Base-by-base conservation (phyloP, 2,329 filamentous ascomycete species). In the Xylariaceae sp. region DNA sequence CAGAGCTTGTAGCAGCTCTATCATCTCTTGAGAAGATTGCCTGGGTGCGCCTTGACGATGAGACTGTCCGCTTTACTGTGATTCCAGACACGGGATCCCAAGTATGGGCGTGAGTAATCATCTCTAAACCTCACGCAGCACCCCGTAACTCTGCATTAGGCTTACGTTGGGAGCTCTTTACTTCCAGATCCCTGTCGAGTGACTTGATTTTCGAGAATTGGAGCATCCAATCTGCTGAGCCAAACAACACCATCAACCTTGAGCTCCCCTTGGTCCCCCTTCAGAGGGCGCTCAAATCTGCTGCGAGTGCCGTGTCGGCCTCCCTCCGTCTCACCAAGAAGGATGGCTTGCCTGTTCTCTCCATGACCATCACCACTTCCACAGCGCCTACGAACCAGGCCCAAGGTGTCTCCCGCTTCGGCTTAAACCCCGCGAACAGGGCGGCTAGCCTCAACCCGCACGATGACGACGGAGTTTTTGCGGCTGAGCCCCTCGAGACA, bases 61-160 rank as follows among this genome's bases (percentile, higher is more conserved):
- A 89, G 43, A 82, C 83, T 39, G 82, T 90, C 40, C 88, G 89
- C 52, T 95, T 98, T 67, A 97, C 92, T 44, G 86, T 97, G 55
- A 90, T 97, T 46, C 89, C 92, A 1, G 88, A 96, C 59, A 83
- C 86, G 56, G 90, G 92, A 44, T 94, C 88, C 7, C 90, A 97
- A 71, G 90, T 97, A 38, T 98, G 92, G 92, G 87, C 88, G 73
- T 89, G 73, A 59, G 81, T 79, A 2, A 6, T 24, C 21, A 5
- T 9, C 16, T 18, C 17, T 26, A 3, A 14, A n/a, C 5, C 11
- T 6, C 21, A 24, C 21, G 6, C 21, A 11, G n/a, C n/a, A n/a
- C n/a, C n/a, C n/a, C n/a, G n/a, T n/a, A n/a, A n/a, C n/a, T n/a
- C n/a, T n/a, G n/a, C n/a, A n/a, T n/a, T n/a, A 7, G 21, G 21